Percentiles rank a stretch among this genome's conserved stretches.
Evolutionary conservation across 139 green algal species (phyloP).

Genomic region (Desmodesmus armatus): DNA sequence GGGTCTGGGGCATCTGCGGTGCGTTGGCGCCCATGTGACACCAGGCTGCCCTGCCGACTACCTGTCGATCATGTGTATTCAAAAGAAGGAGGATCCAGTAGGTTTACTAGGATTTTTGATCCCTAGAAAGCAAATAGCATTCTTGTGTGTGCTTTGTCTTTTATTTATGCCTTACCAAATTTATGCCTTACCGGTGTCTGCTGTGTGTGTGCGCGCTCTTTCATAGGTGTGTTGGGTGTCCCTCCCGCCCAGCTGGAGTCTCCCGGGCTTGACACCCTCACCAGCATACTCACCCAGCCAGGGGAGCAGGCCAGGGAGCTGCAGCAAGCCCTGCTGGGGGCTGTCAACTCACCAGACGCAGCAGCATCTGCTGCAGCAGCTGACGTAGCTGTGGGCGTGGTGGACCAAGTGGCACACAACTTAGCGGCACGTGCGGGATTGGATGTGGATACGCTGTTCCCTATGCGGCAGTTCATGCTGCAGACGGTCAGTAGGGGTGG

Average conservation of each 20-base stretch:
- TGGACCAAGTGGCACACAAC: conserved; percentile 49
- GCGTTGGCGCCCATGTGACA: no score
- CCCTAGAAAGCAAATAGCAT: no score
- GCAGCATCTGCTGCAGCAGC: conserved; percentile 47
- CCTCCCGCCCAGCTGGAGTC: conserved; percentile 58
- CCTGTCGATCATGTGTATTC: no score
- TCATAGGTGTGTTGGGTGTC: conserved; percentile 53
- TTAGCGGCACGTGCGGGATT: conserved; percentile 57
- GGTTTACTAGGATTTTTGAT: no score
- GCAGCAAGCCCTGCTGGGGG: conserved; percentile 49
- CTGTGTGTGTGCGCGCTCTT: no score
- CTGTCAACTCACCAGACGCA: conserved; percentile 17
- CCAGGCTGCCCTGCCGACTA: no score
- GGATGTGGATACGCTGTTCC: conserved; percentile 58
- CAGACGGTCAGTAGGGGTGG: neutral
- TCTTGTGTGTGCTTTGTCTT: no score
- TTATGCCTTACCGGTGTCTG: no score
- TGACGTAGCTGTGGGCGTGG: conserved; percentile 61
- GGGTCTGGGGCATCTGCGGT: no score
- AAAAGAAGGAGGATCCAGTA: no score
- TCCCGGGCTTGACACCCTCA: conserved; percentile 49
- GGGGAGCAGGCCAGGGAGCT: conserved; percentile 74
- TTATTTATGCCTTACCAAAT: no score
- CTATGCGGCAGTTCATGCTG: conserved; percentile 45
- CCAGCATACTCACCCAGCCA: conserved; percentile 61